Evolutionary conservation across 2,329 filamentous ascomycete species (phyloP), one percentile per base, ranked within the genome.

Genomic region (Aureobasidium zeae): DNA sequence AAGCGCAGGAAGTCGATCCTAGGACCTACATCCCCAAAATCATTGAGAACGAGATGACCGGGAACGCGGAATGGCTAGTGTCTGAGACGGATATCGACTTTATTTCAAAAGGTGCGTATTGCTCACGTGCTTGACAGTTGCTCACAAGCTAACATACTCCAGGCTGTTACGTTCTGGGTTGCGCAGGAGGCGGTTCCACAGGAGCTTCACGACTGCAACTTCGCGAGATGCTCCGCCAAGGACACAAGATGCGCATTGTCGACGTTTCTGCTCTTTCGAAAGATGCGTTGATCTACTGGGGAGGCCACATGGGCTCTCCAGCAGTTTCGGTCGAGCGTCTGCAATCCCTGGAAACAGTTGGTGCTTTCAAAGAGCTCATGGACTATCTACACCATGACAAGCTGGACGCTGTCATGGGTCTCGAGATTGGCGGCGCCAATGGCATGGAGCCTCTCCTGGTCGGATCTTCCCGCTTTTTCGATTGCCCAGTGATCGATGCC

Each of bases 391-490:
- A 53, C 35, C 61, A 65, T 26, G 55, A 59, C 12, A 55, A 57
- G 1, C 68, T 73, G 16, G 72, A 76, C 15, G 73, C 75, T 26
- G 72, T 81, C 48, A 74, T 82, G 48, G 69, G 74, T 1, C 57
- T 81, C 9, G 79, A 83, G 52, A 79, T 83, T 43, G 79, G 79
- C n/a, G 79, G 79, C 5, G 71, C 70, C 4, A 83, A 83, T 49
- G 77, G 78, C 0, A 62, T 81, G 7, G 70, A 76, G 49, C 70
- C 72, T 7, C 63, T 80, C 59, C 65, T 77, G 3, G 58, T 78
- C 4, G 75, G 75, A 4, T 71, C 72, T 0, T 71, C 68, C 41
- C 62, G 63, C 1, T 68, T 72, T 48, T 71, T 77, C 57, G 49
- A 67, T 47, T 26, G 59, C 33, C 62, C 66, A 7, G 61, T 64